These are phyloP conservation scores for Vigna angularis DNA, from an alignment of 306 rosid genomes.

Conservation along the genomic window DNA sequence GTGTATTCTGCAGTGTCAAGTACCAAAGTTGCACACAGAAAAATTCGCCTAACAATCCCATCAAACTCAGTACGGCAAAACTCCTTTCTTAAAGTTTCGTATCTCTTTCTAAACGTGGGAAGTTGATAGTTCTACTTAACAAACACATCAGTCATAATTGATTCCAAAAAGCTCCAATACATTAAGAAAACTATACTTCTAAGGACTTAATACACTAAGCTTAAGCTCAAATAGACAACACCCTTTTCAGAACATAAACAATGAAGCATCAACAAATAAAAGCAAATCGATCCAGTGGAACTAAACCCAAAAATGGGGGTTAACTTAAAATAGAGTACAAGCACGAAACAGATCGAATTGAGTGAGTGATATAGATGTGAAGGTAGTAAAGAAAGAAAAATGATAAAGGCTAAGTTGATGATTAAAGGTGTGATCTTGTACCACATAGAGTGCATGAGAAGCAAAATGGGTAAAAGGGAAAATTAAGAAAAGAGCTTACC, in stretches of 20 bases:
- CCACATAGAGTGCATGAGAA: slow-evolving; percentile 18
- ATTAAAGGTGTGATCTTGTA: background rate
- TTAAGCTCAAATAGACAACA: background rate
- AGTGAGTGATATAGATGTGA: background rate
- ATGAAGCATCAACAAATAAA: background rate
- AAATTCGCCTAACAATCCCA: slow-evolving; percentile 2
- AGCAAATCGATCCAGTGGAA: slow-evolving; percentile 5
- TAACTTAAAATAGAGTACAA: background rate
- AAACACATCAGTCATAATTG: slow-evolving; percentile 10
- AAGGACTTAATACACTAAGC: background rate
- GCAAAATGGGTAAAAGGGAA: slow-evolving; percentile 14
- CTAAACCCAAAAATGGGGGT: background rate
- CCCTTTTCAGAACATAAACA: background rate
- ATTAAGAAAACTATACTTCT: background rate
- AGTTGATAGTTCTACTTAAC: background rate
- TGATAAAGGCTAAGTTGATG: background rate
- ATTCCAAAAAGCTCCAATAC: background rate
- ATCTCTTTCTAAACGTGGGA: slow-evolving; percentile 8
- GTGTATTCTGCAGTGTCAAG: slow-evolving; percentile 3
- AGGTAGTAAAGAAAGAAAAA: slow-evolving; percentile 11
- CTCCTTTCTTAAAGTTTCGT: background rate
- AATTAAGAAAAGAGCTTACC: slow-evolving; percentile 30
- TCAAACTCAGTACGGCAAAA: slow-evolving; percentile 1
- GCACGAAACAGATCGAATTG: slow-evolving; percentile 7
- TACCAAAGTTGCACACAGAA: background rate